Percentiles rank a stretch among this genome's conserved stretches.
These are phyloP conservation scores for Coniochaeta sp. DNA, from an alignment of 2,329 filamentous ascomycete species.

Conservation along the genomic window DNA sequence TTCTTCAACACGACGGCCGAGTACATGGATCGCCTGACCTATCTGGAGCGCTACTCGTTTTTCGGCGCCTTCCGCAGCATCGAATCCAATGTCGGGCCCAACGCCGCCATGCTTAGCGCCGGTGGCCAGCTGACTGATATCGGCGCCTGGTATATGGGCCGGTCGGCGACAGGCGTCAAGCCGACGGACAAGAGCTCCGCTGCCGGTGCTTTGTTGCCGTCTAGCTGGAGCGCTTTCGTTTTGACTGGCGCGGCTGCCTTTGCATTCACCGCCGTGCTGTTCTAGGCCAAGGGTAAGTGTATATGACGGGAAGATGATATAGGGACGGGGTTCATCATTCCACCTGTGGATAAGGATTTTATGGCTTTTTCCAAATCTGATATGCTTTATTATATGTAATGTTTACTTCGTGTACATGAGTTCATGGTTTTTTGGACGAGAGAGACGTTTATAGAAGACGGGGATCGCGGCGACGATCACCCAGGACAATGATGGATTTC, in stretches of 20 bases:
- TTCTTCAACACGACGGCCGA: constrained; percentile 62
- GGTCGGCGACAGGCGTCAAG: constrained; percentile 34
- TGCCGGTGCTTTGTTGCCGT: background rate
- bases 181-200: constrained; percentile 16
- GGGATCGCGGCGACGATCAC: background rate
- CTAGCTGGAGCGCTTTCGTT: background rate
- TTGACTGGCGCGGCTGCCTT: background rate
- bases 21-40: constrained; percentile 59
- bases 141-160: constrained; percentile 69
- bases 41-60: constrained; percentile 63
- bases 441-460: background rate
- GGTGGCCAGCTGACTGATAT: constrained; percentile 67
- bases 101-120: constrained; percentile 62
- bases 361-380: background rate
- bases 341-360: background rate
- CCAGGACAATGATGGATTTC: background rate
- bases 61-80: constrained; percentile 68
- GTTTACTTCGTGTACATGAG: background rate
- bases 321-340: background rate
- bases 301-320: background rate
- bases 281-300: background rate
- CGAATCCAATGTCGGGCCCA: constrained; percentile 67
- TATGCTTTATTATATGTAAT: background rate
- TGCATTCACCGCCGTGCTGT: background rate
- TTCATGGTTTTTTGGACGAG: background rate